Conservation (phyloP, 2,329 filamentous ascomycete species). For the Thyridium curvatum region DNA sequence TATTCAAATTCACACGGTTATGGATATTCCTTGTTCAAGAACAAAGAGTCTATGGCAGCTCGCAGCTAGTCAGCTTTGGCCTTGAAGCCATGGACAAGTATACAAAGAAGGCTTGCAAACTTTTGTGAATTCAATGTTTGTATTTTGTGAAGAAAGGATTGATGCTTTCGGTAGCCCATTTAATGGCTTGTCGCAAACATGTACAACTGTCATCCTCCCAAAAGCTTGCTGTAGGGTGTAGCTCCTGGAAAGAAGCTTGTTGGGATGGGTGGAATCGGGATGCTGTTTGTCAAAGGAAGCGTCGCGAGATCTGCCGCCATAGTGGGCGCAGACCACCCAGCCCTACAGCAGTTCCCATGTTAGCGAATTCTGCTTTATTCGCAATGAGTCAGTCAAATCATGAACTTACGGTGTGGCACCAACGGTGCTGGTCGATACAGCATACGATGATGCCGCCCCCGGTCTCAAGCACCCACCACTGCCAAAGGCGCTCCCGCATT, state of each 20-base stretch:
- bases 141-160: too few relatives aligned
- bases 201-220: neutral
- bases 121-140: too few relatives aligned
- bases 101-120: too few relatives aligned
- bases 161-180: too few relatives aligned
- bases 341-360: neutral
- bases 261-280: constrained; percentile 11
- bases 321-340: constrained; percentile 7
- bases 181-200: too few relatives aligned
- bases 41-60: too few relatives aligned
- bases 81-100: too few relatives aligned
- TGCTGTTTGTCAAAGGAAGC: constrained; percentile 9
- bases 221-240: constrained; percentile 9
- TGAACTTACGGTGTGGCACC: constrained; percentile 5
- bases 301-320: constrained; percentile 12
- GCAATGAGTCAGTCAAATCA: too few relatives aligned
- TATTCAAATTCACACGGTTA: too few relatives aligned
- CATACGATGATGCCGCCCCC: constrained; percentile 4
- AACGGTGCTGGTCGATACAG: constrained; percentile 4
- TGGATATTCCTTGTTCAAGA: too few relatives aligned
- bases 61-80: too few relatives aligned
- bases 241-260: constrained; percentile 12
- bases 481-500: constrained; percentile 13
- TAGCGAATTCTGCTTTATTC: too few relatives aligned
- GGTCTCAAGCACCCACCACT: constrained; percentile 9